A percentile compares a stretch with the other conserved stretches of the same genome.
Conservation (phyloP, 805 yeast species). For the Cyberlindnera misumaiensis region DNA sequence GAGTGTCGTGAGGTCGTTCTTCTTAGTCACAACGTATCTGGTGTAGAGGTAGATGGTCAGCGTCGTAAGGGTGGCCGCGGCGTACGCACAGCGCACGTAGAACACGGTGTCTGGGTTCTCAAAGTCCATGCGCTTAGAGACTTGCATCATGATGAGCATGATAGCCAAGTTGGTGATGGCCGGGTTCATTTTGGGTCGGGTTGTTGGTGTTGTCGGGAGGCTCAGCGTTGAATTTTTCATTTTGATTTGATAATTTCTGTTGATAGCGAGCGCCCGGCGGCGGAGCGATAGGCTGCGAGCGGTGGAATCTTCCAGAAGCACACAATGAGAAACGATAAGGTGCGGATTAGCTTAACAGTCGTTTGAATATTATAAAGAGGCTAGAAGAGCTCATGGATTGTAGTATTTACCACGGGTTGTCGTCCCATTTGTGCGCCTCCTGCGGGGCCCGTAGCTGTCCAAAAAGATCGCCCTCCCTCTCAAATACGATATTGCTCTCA, state of each 20-base stretch:
- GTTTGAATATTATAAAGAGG: no score
- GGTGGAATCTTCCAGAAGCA: no score
- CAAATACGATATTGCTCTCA: constrained; percentile 10
- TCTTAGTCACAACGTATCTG: constrained; percentile 51
- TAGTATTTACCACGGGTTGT: constrained; percentile 36
- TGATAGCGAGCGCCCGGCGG: no score
- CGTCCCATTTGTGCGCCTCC: constrained; percentile 23
- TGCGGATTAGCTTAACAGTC: no score
- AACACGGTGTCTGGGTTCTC: constrained; percentile 72
- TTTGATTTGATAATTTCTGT: no score
- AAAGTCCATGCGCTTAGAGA: constrained; percentile 80
- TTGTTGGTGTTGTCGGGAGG: no score
- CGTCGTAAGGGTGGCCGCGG: constrained; percentile 57
- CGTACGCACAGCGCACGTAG: constrained; percentile 70
- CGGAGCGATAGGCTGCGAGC: no score
- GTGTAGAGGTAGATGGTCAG: constrained; percentile 61
- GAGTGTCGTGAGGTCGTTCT: constrained; percentile 87
- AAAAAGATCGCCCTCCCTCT: constrained; percentile 15
- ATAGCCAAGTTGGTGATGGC: constrained; percentile 78
- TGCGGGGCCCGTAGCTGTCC: not conserved
- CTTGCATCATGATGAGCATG: constrained; percentile 96
- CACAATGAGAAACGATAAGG: no score
- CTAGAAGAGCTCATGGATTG: constrained; percentile 59
- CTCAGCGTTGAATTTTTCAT: no score
- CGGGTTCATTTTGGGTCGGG: constrained; percentile 57